Evolutionary conservation across 306 rosid genomes (phyloP), one percentile per base, ranked within the genome.

Genomic region (Hippophae rhamnoides): DNA sequence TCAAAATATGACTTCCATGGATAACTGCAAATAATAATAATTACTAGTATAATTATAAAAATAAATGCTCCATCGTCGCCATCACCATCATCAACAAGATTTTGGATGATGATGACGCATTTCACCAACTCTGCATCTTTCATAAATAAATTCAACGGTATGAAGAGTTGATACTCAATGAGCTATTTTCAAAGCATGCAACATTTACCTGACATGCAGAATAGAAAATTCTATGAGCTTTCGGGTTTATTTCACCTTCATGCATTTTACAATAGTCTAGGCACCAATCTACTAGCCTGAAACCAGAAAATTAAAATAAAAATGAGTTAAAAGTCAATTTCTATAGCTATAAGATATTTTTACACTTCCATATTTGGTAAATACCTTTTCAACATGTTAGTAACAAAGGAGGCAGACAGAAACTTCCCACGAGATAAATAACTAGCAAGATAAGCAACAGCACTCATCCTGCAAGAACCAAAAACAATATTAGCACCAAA

Each of bases 371-470:
- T 18, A 7, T 42, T 14, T 18, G 47, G 45, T 43, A 49, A 57
- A 52, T 64, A 87, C 99, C 99, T 87, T 81, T 74, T 76, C 72
- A 88, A 54, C 56, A 67, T 53, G 62, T 61, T 55, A 43, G 76
- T 67, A 43, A 85, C 81, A 61, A 88, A 31, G 18, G 87, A 77
- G 41, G 81, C 62, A 10, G 96, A 76, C 62, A 88, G 72, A 69
- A 85, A 85, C 76, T 78, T 87, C 0, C 86, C 95, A 14, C 99
- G 88, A 26, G 99, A 78, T 71, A 92, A 69, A 73, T 76, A 92
- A 69, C 96, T 92, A 13, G 95, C 93, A 60, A 92, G 93, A 79
- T 92, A 92, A 57, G 95, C 87, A 63, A 80, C 82, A 51, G 99
- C 90, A 76, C 93, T 88, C 93, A 92, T 88, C 84, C 96, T 92